Conservation (phyloP, 805 yeast genomes). For the Metschnikowia matae region DNA sequence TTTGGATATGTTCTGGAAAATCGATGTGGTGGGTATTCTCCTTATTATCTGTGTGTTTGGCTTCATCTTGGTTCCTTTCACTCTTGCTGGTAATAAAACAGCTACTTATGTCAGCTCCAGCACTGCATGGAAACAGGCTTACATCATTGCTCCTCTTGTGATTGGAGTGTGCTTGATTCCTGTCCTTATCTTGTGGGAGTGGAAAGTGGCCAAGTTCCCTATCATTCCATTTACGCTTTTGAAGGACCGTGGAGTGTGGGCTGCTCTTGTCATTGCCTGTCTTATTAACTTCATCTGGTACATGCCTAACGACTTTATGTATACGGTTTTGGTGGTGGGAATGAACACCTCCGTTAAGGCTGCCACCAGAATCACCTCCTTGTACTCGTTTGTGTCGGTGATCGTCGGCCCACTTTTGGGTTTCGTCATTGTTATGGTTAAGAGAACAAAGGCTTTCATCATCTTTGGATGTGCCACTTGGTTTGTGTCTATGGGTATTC, state of each 20-base stretch:
- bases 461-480: slow-evolving; percentile 55
- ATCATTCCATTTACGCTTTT: slow-evolving; percentile 55
- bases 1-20: slow-evolving; percentile 51
- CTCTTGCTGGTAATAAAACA: slow-evolving; percentile 54
- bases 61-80: slow-evolving; percentile 65
- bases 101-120: slow-evolving; percentile 22
- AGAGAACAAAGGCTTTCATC: slow-evolving; percentile 56
- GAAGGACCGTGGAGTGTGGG: slow-evolving; percentile 69
- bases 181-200: slow-evolving; percentile 58
- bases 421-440: slow-evolving; percentile 41
- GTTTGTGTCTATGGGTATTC: slow-evolving; percentile 58
- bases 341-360: slow-evolving; percentile 54
- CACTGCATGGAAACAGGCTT: slow-evolving; percentile 51
- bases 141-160: slow-evolving; percentile 65
- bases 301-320: slow-evolving; percentile 68
- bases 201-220: slow-evolving; percentile 54
- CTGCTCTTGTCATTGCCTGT: slow-evolving; percentile 58
- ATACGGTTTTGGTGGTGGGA: slow-evolving; percentile 62
- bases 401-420: slow-evolving; percentile 59
- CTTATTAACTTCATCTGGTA: slow-evolving; percentile 59
- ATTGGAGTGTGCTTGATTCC: slow-evolving; percentile 62
- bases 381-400: slow-evolving; percentile 64
- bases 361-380: slow-evolving; percentile 61
- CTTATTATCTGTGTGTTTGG: slow-evolving; percentile 56
- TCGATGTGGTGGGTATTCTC: slow-evolving; percentile 62